Evolutionary conservation across 345 rosid genomes (phyloP), one percentile per base, ranked within the genome.

Genomic region (Euphorbia pulcherrima): DNA sequence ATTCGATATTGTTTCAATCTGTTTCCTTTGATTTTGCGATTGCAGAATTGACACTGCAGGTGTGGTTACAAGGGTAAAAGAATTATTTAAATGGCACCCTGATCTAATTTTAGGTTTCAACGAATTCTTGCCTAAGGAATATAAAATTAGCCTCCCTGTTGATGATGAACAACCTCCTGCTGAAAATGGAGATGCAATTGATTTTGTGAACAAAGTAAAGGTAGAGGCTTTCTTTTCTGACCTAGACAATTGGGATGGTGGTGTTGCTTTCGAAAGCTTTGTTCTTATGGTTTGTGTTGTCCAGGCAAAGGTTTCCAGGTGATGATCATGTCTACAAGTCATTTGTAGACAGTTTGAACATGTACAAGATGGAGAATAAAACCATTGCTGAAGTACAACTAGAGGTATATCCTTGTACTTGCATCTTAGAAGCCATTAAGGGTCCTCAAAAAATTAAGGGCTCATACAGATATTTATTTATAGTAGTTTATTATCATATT

Each of bases 181-280:
- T 52, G 77, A 77, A 72, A 72, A 72, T 77, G 80, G 64, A 64
- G 74, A 73, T 60, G 80, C 80, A 55, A 67, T 71, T 68, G 72
- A 57, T 71, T 76, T 76, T 72, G 80, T 76, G 29, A 72, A 68
- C 69, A 77, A 77, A 73, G 68, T 77, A 64, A 77, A 77, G 80
- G 80, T 77, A 51, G 35, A 55, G 40, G 16, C 27, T 2, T 6
- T 53, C n/a, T 29, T 55, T 62, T 27, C 2, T 46, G 17, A 3
- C 18, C 24, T 16, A 13, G 37, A 27, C 20, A n/a, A n/a, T n/a
- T n/a, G n/a, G n/a, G 40, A 30, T 44, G 13, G 23, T 58, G 44
- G 18, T 29, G 54, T 41, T 50, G 41, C 29, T 57, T 30, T 18
- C 29, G n/a, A 62, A 26, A 16, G 28, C 63, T 51, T 57, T 56